phyloP scores from a whole-genome alignment of 129 eudicot species.

The Ambrosia trifida region DNA sequence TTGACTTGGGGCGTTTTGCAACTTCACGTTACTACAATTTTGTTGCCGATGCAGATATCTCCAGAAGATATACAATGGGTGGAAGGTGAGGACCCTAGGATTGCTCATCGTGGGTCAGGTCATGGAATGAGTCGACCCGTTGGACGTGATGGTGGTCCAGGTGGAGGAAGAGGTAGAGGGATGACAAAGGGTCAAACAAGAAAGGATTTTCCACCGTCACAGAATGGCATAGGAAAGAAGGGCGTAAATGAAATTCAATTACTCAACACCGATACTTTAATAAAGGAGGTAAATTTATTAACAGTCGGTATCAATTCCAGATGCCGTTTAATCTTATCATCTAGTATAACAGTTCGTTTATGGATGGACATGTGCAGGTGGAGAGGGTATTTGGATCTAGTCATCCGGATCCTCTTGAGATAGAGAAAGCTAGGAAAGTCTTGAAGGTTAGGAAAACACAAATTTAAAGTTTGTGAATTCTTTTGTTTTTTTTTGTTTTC shows the following conservation, averaged over 20 bases:
- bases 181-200: slow-evolving; percentile 55
- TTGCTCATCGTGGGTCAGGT: slow-evolving; percentile 58
- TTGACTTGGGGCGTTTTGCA: background rate
- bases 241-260: slow-evolving; percentile 65
- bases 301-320: background rate
- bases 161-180: slow-evolving; percentile 86
- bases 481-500: background rate
- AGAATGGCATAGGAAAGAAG: slow-evolving; percentile 87
- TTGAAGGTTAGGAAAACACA: slow-evolving; percentile 48
- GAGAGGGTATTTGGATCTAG: slow-evolving; percentile 67
- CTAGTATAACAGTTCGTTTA: background rate
- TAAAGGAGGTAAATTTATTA: slow-evolving; percentile 71
- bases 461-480: slow-evolving; percentile 7
- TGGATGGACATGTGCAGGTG: slow-evolving; percentile 51
- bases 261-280: slow-evolving; percentile 75
- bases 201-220: slow-evolving; percentile 72
- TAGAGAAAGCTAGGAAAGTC: slow-evolving; percentile 80
- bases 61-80: slow-evolving; percentile 92
- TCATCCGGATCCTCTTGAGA: slow-evolving; percentile 67
- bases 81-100: slow-evolving; percentile 81
- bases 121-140: slow-evolving; percentile 59
- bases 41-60: slow-evolving; percentile 57
- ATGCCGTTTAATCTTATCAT: background rate
- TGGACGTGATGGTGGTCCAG: slow-evolving; percentile 60
- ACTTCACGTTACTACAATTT: background rate